Evolutionary conservation across 257 asterid species (phyloP), one percentile per base, ranked within the genome.

Genomic region (Nemophila menziesii): DNA sequence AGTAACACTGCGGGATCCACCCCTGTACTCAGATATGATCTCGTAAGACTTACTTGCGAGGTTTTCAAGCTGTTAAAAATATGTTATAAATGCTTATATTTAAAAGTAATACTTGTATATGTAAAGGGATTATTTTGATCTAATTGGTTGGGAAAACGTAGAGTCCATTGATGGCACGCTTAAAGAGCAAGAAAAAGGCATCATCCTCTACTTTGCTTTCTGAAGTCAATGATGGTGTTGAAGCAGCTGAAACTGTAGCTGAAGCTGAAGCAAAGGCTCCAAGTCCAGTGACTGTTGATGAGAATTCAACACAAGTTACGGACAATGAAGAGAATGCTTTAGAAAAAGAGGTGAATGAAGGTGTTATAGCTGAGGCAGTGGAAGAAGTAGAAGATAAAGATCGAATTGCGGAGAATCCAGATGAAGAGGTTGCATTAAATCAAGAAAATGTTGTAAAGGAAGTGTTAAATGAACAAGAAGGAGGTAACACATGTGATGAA

Each of bases 351-450:
- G 22, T 26, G 6, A 26, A 6, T 20, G 45, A 5, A 11, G 45
- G 45, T 40, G 8, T 33, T 33, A 20, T 20, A 48, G 24, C 18
- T 29, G 56, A 27, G 41, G 27, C 29, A 16, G 42, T 13, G 26
- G 17, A 16, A 15, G 8, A 1, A 22, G 16, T 18, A 19, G 47
- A 12, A 39, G 46, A 39, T 3, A 20, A 51, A 5, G n/a, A 11
- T 3, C 18, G 4, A 10, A 22, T 20, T 5, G 38, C 20, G 2
- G 22, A 12, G 15, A 16, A 37, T 10, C 6, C 7, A 17, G 22
- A 21, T 10, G 33, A n/a, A n/a, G n/a, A n/a, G n/a, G n/a, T n/a
- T n/a, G n/a, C n/a, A n/a, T n/a, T n/a, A n/a, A 16, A 16, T 17
- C 22, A 40, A 40, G 46, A 40, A 5, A 40, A 40, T 40, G 45